Conservation (phyloP, 192 early-diverging fungal genomes). For the Podila horticola region DNA sequence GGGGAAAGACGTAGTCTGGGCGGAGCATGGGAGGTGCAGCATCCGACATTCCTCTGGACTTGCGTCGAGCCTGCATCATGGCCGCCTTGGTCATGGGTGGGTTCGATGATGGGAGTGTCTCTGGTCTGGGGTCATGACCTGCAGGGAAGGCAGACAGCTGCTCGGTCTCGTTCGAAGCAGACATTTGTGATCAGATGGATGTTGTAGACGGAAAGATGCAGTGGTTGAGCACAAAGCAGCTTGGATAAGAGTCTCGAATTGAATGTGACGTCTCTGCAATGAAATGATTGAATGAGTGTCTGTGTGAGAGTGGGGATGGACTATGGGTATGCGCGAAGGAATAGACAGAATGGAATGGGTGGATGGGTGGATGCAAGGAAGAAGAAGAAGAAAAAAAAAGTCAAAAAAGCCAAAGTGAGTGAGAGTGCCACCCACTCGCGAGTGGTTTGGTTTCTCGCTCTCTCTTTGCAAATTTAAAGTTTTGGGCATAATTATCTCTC, state of each 20-base stretch:
- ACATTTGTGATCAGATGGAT: conserved; percentile 3
- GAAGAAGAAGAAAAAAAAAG: conserved; percentile 6
- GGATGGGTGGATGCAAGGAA: conserved; percentile 1
- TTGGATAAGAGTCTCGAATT: background rate
- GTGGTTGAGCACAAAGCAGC: background rate
- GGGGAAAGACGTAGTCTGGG: conserved; percentile 51
- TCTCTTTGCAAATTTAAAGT: background rate
- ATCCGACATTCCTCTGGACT: conserved; percentile 34
- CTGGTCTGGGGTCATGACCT: conserved; percentile 13
- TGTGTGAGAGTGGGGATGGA: too few species aligned
- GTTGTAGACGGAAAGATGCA: background rate
- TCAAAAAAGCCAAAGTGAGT: conserved; percentile 4
- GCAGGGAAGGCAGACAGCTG: conserved; percentile 9
- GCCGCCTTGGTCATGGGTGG: conserved; percentile 24
- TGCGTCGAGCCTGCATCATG: conserved; percentile 36
- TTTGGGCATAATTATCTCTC: background rate
- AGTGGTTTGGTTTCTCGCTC: too few species aligned
- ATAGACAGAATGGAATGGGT: background rate
- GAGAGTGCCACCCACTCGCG: too few species aligned
- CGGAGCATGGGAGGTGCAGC: conserved; percentile 20
- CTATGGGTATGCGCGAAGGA: background rate
- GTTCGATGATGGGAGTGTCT: background rate
- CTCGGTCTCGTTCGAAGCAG: conserved; percentile 5
- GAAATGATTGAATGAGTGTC: background rate
- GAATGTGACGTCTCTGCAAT: background rate